phyloP scores from a whole-genome alignment of 305 asterid species.

The Fraxinus paxiana region DNA sequence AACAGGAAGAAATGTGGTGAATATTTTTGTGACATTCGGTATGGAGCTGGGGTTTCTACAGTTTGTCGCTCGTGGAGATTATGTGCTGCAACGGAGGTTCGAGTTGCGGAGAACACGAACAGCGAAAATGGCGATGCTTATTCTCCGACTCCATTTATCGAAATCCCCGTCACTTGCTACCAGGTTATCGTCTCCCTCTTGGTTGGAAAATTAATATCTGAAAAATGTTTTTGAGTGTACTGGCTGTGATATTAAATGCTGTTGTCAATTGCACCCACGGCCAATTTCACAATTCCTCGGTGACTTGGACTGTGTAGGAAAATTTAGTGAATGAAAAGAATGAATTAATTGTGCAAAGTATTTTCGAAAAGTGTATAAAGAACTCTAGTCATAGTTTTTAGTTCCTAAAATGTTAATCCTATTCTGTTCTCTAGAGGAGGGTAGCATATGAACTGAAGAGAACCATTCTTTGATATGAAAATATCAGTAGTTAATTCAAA shows the following conservation, averaged over 20 bases:
- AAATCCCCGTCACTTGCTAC: constrained; percentile 89
- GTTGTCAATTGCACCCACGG: background rate
- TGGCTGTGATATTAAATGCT: background rate
- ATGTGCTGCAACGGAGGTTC: constrained; percentile 55
- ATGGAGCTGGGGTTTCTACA: constrained; percentile 38
- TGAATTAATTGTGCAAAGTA: background rate
- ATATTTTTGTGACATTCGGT: constrained; percentile 23
- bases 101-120: constrained; percentile 36
- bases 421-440: background rate
- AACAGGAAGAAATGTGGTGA: constrained; percentile 27
- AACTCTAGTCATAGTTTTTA: background rate
- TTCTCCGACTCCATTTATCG: constrained; percentile 43
- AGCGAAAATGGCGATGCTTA: constrained; percentile 32
- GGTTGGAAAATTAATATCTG: background rate
- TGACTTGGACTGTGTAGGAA: background rate
- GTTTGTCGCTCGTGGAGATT: constrained; percentile 44
- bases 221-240: background rate
- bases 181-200: constrained; percentile 42
- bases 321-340: background rate
- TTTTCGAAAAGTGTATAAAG: background rate
- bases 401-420: background rate
- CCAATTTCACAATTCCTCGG: background rate
- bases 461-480: background rate
- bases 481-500: background rate
- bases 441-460: background rate